Evolutionary conservation across 805 yeast genomes (phyloP), one percentile per base, ranked within the genome.

Genomic region (Hanseniaspora jakobsenii): DNA sequence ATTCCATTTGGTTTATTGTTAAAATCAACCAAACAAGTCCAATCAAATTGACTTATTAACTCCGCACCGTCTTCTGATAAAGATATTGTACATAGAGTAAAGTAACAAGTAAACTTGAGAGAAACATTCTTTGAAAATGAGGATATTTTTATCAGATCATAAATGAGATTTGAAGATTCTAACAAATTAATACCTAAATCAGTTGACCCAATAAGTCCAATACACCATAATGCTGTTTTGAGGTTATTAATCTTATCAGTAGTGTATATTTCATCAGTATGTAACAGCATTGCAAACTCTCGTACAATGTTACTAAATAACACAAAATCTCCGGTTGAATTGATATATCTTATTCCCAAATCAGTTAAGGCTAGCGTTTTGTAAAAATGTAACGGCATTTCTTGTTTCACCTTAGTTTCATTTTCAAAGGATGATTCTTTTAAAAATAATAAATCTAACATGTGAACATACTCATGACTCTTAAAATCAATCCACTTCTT

Each of bases 201-300:
- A 1, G 85, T 73, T 1, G 86, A 73, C 2, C 87, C 87, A 24
- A 87, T 75, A 53, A 78, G 77, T 0, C 95, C 96, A 27, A 84
- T 67, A 1, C 93, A 78, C 96, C 96, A 89, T 28, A 89, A 53
- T 27, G 80, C 73, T 9, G 87, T 82, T 55, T 83, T 84, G 21
- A 89, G 59, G 49, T 69, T 70, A 7, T 64, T 60, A 6, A 67
- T 66, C 4, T 63, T 63, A 17, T 63, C 67, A 6, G 56, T 30
- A 9, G 42, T 35, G 13, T 50, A 52, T 3, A 42, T 47, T 6
- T 50, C 53, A 21, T 51, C 49, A 31, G 52, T 55, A 10, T 52
- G 55, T 4, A 59, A 38, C 7, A 50, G 50, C 16, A 54, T 50
- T 0, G 61, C 53, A 51, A 64, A 65, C 18, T 50, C 52, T 26